A percentile compares a stretch with the other conserved stretches of the same genome.
These are phyloP conservation scores for Rhizopus arrhizus DNA, from an alignment of 371 early-diverging fungal genomes.

Conservation along the genomic window DNA sequence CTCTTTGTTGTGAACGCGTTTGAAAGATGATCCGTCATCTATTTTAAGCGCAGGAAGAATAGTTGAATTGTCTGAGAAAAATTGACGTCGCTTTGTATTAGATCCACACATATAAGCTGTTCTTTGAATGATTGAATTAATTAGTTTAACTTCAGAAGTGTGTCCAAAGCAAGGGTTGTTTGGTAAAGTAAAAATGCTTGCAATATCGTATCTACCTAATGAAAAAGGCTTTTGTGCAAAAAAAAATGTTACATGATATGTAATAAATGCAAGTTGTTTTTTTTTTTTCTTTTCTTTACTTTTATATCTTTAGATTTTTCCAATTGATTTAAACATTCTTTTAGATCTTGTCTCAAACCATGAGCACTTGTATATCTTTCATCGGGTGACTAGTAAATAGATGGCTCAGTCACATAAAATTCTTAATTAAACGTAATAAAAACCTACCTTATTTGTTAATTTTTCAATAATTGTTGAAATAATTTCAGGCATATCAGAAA, in stretches of 20 bases:
- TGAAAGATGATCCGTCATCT: conserved; percentile 17
- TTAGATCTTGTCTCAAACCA: conserved; percentile 59
- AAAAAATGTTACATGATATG: neutral
- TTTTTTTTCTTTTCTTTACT: neutral
- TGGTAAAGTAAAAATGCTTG: conserved; percentile 59
- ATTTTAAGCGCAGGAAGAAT: neutral
- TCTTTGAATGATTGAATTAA: conserved; percentile 40
- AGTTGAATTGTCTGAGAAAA: conserved; percentile 1
- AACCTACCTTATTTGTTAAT: conserved; percentile 57
- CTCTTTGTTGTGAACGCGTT: conserved; percentile 17
- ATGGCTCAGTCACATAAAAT: neutral
- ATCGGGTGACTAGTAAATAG: conserved; percentile 53
- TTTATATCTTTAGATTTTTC: conserved; percentile 11
- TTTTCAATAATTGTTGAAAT: conserved; percentile 59
- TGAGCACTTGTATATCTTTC: conserved; percentile 62
- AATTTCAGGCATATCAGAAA: conserved; percentile 50
- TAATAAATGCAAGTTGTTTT: neutral
- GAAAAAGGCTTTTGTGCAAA: conserved; percentile 30
- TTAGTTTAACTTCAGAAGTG: conserved; percentile 33
- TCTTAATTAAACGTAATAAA: neutral
- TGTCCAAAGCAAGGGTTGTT: conserved; percentile 56
- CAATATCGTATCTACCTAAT: conserved; percentile 55
- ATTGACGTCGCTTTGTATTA: conserved; percentile 15
- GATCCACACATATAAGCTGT: conserved; percentile 41
- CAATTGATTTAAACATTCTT: conserved; percentile 48